Evolutionary conservation across 352 stramenopile genomes (phyloP), one percentile per base, ranked within the genome.

Genomic region (Phytophthora capsici): DNA sequence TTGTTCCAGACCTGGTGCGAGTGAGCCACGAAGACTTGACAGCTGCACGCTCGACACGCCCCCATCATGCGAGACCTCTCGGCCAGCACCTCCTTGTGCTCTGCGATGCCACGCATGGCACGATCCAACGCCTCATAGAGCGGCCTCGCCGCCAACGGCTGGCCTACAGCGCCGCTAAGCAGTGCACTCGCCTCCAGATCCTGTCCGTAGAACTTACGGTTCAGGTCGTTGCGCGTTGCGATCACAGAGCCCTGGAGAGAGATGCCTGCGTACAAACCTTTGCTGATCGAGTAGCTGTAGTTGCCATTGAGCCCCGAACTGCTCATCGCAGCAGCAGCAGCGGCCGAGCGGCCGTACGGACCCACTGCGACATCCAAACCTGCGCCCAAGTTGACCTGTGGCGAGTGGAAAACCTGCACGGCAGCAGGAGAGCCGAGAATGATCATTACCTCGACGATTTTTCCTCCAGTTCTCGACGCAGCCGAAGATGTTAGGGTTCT

Each of bases 121-220:
- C 66, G 68, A 22, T 77, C 63, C 17, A 92, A 69, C 9, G 80
- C 80, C 23, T 91, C 76, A 57, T 92, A 89, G 0, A 92, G 66
- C n/a, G 74, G 65, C 14, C 64, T 66, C 5, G 80, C 78, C 16
- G 81, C 77, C 9, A 59, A 19, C 19, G 84, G 84, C 34, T 81
- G 77, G 0, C 44, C 53, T 1, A 90, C 64, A 8, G 49, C 43
- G 3, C 84, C 82, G 7, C 50, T 77, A 9, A 91, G 55, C 25
- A 93, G 72, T 20, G 71, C 69, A 14, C 64, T 75, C 0, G 79
- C 57, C 34, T 77, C 51, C n/a, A 88, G 50, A 25, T 90, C 77
- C n/a, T 73, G 77, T 12, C 90, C 90, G 69, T 98, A 98, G 71
- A 98, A 97, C 41, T 94, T 95, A 76, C 95, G 88, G 70, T 98